Evolutionary conservation across 768 basidiomycete species (phyloP).

Genomic region (Suillus fuscotomentosus): DNA sequence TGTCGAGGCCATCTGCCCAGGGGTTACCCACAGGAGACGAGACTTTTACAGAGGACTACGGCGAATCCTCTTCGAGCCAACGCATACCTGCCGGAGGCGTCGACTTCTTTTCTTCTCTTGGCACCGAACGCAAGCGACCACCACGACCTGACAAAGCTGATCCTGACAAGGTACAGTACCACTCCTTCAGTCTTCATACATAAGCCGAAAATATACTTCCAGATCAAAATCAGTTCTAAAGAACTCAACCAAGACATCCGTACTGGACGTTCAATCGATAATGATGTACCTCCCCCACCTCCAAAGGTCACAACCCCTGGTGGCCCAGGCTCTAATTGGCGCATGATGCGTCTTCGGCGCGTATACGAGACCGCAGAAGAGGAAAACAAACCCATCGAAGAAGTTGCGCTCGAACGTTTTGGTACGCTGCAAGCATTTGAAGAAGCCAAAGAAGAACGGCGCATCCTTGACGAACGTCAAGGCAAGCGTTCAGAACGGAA

Average conservation of each 20-base stretch:
- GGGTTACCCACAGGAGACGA: slow-evolving; percentile 39
- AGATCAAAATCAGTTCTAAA: slow-evolving; percentile 61
- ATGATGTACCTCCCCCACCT: slow-evolving; percentile 36
- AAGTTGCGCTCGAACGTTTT: slow-evolving; percentile 87
- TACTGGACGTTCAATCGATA: slow-evolving; percentile 40
- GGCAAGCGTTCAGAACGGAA: slow-evolving; percentile 45
- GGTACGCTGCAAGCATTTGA: slow-evolving; percentile 83
- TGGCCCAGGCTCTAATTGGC: slow-evolving; percentile 92
- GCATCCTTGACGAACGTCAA: slow-evolving; percentile 81
- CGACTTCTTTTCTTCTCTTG: slow-evolving; percentile 90
- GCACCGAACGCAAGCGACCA: slow-evolving; percentile 75
- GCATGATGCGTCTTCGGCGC: slow-evolving; percentile 93
- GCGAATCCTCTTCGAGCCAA: slow-evolving; percentile 42
- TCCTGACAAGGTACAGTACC: slow-evolving; percentile 62
- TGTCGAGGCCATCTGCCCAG: slow-evolving; percentile 30
- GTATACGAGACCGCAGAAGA: slow-evolving; percentile 91
- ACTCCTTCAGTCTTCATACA: background rate
- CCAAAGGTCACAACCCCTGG: slow-evolving; percentile 67
- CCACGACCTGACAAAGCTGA: slow-evolving; percentile 57
- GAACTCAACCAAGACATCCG: slow-evolving; percentile 63
- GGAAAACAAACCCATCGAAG: slow-evolving; percentile 66
- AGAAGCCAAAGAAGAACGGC: slow-evolving; percentile 85
- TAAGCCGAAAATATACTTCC: slow-evolving; percentile 16
- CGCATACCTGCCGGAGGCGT: slow-evolving; percentile 57
- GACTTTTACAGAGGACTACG: slow-evolving; percentile 65